Base-by-base conservation (phyloP, 805 yeast genomes). In the Kodamaea fukazawae region DNA sequence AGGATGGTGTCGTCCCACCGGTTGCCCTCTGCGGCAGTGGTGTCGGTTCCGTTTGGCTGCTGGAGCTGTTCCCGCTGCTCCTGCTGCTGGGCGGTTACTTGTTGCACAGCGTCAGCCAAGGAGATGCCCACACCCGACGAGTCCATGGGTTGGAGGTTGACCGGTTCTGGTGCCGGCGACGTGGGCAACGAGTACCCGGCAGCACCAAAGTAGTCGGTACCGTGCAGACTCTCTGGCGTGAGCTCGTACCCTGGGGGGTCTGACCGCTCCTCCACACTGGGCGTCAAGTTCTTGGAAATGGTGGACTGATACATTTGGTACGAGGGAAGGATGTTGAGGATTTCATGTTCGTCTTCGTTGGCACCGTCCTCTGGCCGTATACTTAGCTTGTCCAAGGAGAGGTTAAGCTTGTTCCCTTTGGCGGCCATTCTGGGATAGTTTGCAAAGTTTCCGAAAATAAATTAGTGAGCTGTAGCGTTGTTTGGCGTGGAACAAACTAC, bases 261-360 rank as follows among this genome's bases (percentile, higher is more conserved):
- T 2, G 53, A 45, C 18, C 48, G 31, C 32, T 61, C 55, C 23
- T 63, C 62, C 1, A 45, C 42, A 12, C 58, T 51, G 8, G 71
- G 70, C 7, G 60, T 56, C 37, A 65, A 51, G 38, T 53, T 57
- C 37, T 61, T 63, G 14, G 70, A 62, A 30, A 67, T 57, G 3
- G 68, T 65, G 12, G 66, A 58, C 44, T 61, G 64, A 42, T 58
- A 62, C 71, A 67, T 65, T 23, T 60, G 63, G 45, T 67, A 67
- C 3, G 70, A 64, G 3, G 73, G 73, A 13, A 67, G 51, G 32
- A 67, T 67, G 38, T 61, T 64, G 34, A 65, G 48, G 17, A 54
- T 53, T 22, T 59, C 63, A 6, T 54, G 59, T 23, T 53, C 54
- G 29, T 44, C 52, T 17, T 43, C 46, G 18, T 20, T 20, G 23